Base-by-base conservation (phyloP, 1,139 yeast genomes). In the Sugiyamaella sp. region DNA sequence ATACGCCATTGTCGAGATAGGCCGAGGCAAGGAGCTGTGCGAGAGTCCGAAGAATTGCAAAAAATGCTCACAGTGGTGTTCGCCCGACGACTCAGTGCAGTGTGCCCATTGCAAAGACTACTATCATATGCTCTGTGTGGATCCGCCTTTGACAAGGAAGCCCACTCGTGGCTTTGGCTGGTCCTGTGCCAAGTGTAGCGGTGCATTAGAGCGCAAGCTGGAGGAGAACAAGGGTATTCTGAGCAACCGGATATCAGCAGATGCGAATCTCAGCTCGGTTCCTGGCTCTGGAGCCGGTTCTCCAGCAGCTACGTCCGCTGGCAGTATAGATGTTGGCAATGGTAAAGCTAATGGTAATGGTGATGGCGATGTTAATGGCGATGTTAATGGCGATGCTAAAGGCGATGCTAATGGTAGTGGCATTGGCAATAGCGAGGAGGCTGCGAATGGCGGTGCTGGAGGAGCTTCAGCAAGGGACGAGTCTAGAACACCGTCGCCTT, bases 101-200 rank as follows among this genome's bases (percentile, higher is more conserved):
- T 91, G 97, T 72, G 87, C 87, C n/a, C 85, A 80, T 51, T 91
- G 98, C 69, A 74, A 76, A 12, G 77, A 79, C 29, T 77, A 77
- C 59, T 89, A 82, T 62, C 98, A 91, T 71, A 81, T 90, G 83
- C 75, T 81, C 46, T 91, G 98, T 68, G 80, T 91, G 46, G 90
- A 86, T 58, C 97, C 97, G 0, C 97, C 97, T 0, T 70, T 89
- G 43, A 68, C 80, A 51, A 80, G 81, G 61, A 88, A 88, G 63
- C 97, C 97, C 0, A 84, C 89, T 46, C 74, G 96, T 55, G 97
- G 97, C 1, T 87, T 89, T 66, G 88, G 90, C 4, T 91, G 97
- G 97, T 80, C 90, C n/a, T 91, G 97, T 75, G 93, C 89, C 21
- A 69, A 75, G 2, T 90, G 97, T 71, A 78, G 87, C 17, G 58